Percentiles rank a stretch among this genome's conserved stretches.
These are phyloP conservation scores for Tylopilus subfusipes DNA, from an alignment of 768 basidiomycete genomes.

Conservation along the genomic window DNA sequence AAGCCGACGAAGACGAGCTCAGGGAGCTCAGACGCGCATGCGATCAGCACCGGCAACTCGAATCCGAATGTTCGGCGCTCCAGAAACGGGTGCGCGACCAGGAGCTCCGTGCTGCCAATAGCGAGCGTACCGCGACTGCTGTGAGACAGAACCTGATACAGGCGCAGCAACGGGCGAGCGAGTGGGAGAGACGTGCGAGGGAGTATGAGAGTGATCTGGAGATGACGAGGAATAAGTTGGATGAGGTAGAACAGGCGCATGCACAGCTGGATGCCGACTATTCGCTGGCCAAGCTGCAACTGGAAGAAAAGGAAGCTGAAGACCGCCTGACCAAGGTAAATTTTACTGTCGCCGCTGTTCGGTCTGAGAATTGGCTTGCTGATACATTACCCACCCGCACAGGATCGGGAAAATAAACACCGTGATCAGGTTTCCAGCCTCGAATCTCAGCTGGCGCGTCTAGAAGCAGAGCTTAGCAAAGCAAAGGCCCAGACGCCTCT, in stretches of 20 bases:
- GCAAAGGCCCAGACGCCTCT: constrained; percentile 30
- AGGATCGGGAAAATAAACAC: constrained; percentile 72
- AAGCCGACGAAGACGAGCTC: constrained; percentile 67
- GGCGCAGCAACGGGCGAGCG: constrained; percentile 72
- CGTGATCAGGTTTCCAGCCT: constrained; percentile 63
- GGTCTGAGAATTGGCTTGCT: constrained; percentile 1
- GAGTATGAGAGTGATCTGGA: constrained; percentile 67
- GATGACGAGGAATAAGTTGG: constrained; percentile 53
- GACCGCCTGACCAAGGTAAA: constrained; percentile 67
- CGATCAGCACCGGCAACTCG: constrained; percentile 54
- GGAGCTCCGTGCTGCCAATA: constrained; percentile 57
- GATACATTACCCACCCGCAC: background rate
- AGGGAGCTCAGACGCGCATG: constrained; percentile 65
- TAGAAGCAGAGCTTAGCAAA: constrained; percentile 59
- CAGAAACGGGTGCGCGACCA: constrained; percentile 74
- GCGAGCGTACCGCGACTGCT: constrained; percentile 54
- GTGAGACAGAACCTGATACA: constrained; percentile 63
- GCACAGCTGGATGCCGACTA: constrained; percentile 69
- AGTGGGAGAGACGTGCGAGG: constrained; percentile 79
- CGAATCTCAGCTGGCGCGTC: constrained; percentile 54
- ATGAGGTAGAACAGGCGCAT: constrained; percentile 63
- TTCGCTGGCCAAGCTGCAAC: constrained; percentile 61
- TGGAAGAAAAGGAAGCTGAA: constrained; percentile 74
- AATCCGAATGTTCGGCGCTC: constrained; percentile 61
- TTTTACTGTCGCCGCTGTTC: constrained; percentile 1